These are phyloP conservation scores for Sparassis latifolia DNA, from an alignment of 1,284 basidiomycete species.

Conservation along the genomic window DNA sequence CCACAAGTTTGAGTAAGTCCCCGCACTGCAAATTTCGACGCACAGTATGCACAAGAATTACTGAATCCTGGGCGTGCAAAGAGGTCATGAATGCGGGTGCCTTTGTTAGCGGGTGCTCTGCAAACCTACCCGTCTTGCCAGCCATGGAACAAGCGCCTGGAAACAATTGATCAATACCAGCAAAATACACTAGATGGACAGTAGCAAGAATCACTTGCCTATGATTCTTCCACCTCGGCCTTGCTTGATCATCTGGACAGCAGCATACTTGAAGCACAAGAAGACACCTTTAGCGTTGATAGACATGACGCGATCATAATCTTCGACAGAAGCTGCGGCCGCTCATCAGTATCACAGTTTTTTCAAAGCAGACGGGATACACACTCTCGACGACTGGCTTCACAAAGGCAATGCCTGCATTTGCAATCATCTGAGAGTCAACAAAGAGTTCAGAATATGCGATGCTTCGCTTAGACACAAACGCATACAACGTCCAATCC, in stretches of 20 bases:
- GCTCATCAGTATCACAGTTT: neutral
- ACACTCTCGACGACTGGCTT: constrained; percentile 19
- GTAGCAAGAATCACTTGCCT: neutral
- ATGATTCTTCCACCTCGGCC: constrained; percentile 30
- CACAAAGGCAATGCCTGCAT: constrained; percentile 24
- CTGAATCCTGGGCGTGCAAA: neutral
- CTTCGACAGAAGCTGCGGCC: constrained; percentile 16
- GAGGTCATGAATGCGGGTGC: neutral
- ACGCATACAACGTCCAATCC: constrained; percentile 8
- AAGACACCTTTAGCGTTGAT: constrained; percentile 30
- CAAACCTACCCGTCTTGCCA: constrained; percentile 1
- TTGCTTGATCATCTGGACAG: constrained; percentile 28
- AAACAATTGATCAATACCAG: neutral
- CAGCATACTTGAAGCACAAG: constrained; percentile 30
- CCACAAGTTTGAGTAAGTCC: constrained; percentile 22
- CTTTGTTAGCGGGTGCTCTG: neutral
- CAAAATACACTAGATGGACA: neutral
- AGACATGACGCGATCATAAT: constrained; percentile 21
- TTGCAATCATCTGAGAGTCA: constrained; percentile 24
- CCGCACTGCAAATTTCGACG: constrained; percentile 25
- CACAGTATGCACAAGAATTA: constrained; percentile 10
- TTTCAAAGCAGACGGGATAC: neutral
- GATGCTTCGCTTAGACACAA: neutral
- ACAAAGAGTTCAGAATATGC: neutral
- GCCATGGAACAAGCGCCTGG: constrained; percentile 7